Base-by-base conservation (phyloP, 1,139 yeast genomes). In the Hansenula anomala region DNA sequence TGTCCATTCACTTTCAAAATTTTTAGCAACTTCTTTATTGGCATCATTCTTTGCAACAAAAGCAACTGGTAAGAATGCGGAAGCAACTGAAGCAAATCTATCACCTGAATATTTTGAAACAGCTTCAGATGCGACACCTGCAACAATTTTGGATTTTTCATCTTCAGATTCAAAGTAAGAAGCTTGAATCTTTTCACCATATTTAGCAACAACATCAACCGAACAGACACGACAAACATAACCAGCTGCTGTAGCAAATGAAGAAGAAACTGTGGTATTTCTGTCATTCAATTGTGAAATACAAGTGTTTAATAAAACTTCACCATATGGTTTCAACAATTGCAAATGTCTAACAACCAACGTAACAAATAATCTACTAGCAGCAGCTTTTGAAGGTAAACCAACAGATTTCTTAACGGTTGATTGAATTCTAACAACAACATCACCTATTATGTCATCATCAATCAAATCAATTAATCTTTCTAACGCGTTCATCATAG, bases 401-500 rank as follows among this genome's bases (percentile, higher is more conserved):
- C 97, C 98, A 25, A 90, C 86, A 0, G 95, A 77, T 43, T 70
- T 73, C 45, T 79, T 80, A 8, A 86, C 61, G 23, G 56, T 64
- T 47, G 54, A 62, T 40, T 61, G 74, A 39, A 79, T 63, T 39
- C 58, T 62, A 6, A 64, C 66, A 7, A 87, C 67, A 33, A 82
- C 69, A 3, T 71, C 75, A 0, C 67, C 73, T 64, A 85, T 67
- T 34, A 69, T 58, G 0, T 63, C 59, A 11, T 50, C 57, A 54
- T 80, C 84, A 12, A 83, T 56, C 30, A 71, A 59, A 37, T 75
- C 82, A 43, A 89, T 64, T 49, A 90, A 60, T 37, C 71, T 75
- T 49, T 89, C 96, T 40, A 90, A 71, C 0, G 96, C 84, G 42
- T 82, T 90, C 92, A 89, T 86, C 67, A 90, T 73, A 0, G 97